Evolutionary conservation across 2,329 filamentous ascomycete genomes (phyloP).

Genomic region (Penicillium freii): DNA sequence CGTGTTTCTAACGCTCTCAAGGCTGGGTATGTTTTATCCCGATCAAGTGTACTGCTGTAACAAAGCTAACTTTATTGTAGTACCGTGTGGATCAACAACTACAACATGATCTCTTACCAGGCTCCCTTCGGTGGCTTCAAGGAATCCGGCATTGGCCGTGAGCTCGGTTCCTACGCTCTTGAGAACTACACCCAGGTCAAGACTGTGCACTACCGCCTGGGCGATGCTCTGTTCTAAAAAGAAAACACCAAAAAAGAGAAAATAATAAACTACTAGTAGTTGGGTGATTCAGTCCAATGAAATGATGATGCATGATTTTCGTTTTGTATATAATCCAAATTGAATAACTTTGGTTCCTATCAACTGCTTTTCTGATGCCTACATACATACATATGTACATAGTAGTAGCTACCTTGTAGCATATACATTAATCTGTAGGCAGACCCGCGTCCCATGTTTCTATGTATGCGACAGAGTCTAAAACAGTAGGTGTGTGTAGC

Average conservation of each 20-base stretch:
- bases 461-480: background rate
- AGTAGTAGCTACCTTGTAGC: background rate
- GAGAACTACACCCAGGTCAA: conserved; percentile 52
- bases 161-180: conserved; percentile 50
- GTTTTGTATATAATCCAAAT: conserved; percentile 17
- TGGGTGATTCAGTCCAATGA: background rate
- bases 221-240: conserved; percentile 46
- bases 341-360: background rate
- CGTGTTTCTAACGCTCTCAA: conserved; percentile 69
- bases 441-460: background rate
- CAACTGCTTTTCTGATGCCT: background rate
- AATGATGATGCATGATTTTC: conserved; percentile 2
- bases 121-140: conserved; percentile 42
- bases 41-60: conserved; percentile 48
- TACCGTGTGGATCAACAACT: conserved; percentile 64
- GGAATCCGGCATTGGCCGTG: conserved; percentile 30
- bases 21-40: conserved; percentile 54
- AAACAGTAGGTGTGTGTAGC: background rate
- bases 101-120: conserved; percentile 64
- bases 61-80: conserved; percentile 14
- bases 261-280: background rate
- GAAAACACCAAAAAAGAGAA: background rate
- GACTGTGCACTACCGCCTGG: conserved; percentile 46
- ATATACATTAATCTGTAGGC: background rate
- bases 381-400: too few relatives aligned